Evolutionary conservation across 2,329 filamentous ascomycete genomes (phyloP).

Genomic region (Lasiodiplodia hormozganensis): DNA sequence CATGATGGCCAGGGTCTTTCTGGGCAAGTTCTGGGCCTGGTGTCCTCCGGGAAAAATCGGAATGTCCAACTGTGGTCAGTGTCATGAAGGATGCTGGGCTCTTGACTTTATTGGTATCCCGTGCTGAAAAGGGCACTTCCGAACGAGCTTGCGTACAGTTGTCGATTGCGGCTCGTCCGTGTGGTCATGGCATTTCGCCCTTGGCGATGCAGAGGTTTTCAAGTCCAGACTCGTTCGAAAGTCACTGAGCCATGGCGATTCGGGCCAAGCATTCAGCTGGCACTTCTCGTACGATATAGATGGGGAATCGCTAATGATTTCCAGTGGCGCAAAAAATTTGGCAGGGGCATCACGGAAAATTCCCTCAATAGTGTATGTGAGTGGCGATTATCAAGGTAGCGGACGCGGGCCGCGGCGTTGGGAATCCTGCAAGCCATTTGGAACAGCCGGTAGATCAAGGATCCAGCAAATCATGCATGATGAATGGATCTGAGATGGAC

Average conservation of each 20-base stretch:
- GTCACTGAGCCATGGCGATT: not conserved
- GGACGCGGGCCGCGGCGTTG: slow-evolving; percentile 10
- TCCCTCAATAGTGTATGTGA: not conserved
- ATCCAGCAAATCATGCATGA: not conserved
- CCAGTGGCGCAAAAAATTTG: not conserved
- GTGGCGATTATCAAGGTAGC: not conserved
- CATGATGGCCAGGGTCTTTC: not conserved
- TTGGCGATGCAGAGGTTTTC: not conserved
- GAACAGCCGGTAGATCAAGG: not conserved
- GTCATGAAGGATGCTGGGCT: not conserved
- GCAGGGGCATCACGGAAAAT: not conserved
- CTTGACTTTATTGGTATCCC: not conserved
- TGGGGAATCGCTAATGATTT: not conserved
- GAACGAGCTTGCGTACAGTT: not conserved
- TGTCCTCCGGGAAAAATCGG: slow-evolving; percentile 7
- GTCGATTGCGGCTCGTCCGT: not conserved
- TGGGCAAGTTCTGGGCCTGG: not conserved
- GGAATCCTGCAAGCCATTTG: slow-evolving; percentile 15
- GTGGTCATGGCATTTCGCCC: not conserved
- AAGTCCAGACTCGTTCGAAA: not conserved
- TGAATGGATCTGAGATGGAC: not conserved
- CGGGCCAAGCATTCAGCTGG: not conserved
- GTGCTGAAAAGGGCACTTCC: not conserved
- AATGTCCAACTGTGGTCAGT: not conserved
- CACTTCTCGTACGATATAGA: too few relatives aligned